A percentile compares a stretch with the other conserved stretches of the same genome.
phyloP scores from a whole-genome alignment of 169 alveolate species.

The Blepharisma undulans region DNA sequence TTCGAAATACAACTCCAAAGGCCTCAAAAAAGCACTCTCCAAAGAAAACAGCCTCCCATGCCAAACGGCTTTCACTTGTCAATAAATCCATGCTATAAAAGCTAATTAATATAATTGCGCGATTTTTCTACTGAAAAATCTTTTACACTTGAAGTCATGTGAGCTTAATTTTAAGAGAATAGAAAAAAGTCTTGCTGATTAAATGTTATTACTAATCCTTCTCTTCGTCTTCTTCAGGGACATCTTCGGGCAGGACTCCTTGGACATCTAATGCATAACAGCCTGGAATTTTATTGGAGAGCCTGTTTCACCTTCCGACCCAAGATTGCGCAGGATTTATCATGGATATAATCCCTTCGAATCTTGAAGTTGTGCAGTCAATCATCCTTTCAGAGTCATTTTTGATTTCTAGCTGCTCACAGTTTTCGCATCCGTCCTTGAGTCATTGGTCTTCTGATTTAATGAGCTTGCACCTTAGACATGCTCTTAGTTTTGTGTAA shows the following conservation, averaged over 20 bases:
- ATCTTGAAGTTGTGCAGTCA: slow-evolving; percentile 39
- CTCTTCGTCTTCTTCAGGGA: slow-evolving; percentile 25
- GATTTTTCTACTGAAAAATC: not conserved
- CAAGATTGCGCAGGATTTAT: slow-evolving; percentile 43
- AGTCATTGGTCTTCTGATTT: slow-evolving; percentile 45
- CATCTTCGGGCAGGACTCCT: slow-evolving; percentile 37
- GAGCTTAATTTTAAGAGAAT: not conserved
- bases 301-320: slow-evolving; percentile 44
- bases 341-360: slow-evolving; percentile 51
- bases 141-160: not conserved
- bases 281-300: slow-evolving; percentile 29
- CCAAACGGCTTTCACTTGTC: not conserved
- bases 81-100: not conserved
- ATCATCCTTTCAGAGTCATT: slow-evolving; percentile 15
- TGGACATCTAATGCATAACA: slow-evolving; percentile 42
- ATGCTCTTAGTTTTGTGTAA: slow-evolving; percentile 42
- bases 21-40: not conserved
- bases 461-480: slow-evolving; percentile 40
- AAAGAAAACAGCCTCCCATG: not conserved
- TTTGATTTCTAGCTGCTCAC: slow-evolving; percentile 18
- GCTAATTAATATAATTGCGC: not conserved
- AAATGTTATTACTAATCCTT: not conserved
- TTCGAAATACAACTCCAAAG: not conserved
- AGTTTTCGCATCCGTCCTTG: slow-evolving; percentile 57
- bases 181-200: not conserved